Percentiles rank a stretch among this genome's conserved stretches.
These are phyloP conservation scores for Pichia sp. DNA, from an alignment of 1,139 yeast genomes.

Conservation along the genomic window DNA sequence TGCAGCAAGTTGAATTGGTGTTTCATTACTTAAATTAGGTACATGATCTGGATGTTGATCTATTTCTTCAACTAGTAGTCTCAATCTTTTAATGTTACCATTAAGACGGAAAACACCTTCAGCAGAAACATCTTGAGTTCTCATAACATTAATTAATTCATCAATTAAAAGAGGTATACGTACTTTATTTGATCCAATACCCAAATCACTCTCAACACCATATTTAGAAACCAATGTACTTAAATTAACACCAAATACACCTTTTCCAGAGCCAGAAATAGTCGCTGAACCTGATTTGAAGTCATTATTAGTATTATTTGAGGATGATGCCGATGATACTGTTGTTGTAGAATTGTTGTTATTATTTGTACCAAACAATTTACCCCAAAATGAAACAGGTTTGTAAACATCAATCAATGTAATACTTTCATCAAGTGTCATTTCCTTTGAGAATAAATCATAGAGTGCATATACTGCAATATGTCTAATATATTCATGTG, in stretches of 20 bases:
- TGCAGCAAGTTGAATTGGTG: slow-evolving; percentile 91
- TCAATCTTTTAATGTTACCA: slow-evolving; percentile 83
- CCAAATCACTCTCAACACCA: slow-evolving; percentile 83
- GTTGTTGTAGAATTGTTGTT: slow-evolving; percentile 9
- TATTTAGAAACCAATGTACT: slow-evolving; percentile 63
- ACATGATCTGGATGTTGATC: slow-evolving; percentile 63
- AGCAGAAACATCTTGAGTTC: slow-evolving; percentile 90
- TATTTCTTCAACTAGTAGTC: slow-evolving; percentile 67
- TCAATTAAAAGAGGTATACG: slow-evolving; percentile 83
- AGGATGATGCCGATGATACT: background rate
- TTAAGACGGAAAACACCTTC: slow-evolving; percentile 96
- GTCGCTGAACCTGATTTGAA: slow-evolving; percentile 19
- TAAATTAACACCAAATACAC: slow-evolving; percentile 78
- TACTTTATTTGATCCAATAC: slow-evolving; percentile 77
- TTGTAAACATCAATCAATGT: slow-evolving; percentile 53
- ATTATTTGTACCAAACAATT: slow-evolving; percentile 36
- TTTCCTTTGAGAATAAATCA: slow-evolving; percentile 31
- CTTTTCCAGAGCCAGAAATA: slow-evolving; percentile 17
- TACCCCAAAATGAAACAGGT: slow-evolving; percentile 70
- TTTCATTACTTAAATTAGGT: slow-evolving; percentile 70
- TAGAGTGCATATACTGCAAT: slow-evolving; percentile 61
- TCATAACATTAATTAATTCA: slow-evolving; percentile 74
- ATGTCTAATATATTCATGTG: slow-evolving; percentile 58
- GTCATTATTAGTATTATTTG: slow-evolving; percentile 1
- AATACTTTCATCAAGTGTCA: slow-evolving; percentile 43